These are phyloP conservation scores for Chlorociboria aeruginascens DNA, from an alignment of 495 filamentous ascomycete species.

Conservation along the genomic window DNA sequence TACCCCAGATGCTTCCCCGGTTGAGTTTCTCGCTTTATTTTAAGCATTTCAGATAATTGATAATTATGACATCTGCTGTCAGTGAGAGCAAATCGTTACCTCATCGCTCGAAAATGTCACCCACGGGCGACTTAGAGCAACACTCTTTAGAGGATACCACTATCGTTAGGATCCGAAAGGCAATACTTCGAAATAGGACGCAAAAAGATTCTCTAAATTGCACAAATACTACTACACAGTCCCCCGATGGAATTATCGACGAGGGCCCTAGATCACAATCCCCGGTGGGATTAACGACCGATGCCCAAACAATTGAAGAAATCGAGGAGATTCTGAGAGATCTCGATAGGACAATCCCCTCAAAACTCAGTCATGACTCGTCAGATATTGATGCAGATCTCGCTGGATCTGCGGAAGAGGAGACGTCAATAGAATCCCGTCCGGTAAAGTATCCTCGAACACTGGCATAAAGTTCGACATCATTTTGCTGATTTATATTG, in stretches of 20 bases:
- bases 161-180: background rate
- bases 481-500: no score
- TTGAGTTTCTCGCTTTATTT: no score
- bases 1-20: no score
- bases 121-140: no score
- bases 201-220: background rate
- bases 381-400: background rate
- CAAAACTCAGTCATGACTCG: background rate
- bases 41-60: no score
- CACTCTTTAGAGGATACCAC: background rate
- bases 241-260: background rate
- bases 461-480: no score
- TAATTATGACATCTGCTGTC: no score
- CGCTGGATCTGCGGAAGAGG: background rate
- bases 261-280: background rate
- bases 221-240: background rate
- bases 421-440: background rate
- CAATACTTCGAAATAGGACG: background rate
- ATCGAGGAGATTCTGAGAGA: background rate
- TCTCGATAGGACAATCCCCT: background rate
- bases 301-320: background rate
- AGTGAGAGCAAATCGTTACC: no score
- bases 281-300: background rate
- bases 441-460: background rate
- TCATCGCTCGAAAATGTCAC: no score